These are phyloP conservation scores for Solanum pinnatisectum DNA, from an alignment of 257 asterid species.

Conservation along the genomic window DNA sequence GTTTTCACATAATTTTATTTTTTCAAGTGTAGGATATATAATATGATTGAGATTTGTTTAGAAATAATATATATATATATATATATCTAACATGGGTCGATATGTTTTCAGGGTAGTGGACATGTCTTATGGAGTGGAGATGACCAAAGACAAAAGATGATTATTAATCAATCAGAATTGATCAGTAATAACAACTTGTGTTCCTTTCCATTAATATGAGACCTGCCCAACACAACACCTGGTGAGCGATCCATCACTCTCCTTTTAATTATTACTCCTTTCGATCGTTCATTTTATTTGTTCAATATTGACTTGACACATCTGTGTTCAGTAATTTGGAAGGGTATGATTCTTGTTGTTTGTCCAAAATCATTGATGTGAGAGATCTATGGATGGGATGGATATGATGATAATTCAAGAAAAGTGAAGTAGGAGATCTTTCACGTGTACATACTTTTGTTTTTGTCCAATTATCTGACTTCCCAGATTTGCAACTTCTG, in stretches of 20 bases:
- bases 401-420: background rate
- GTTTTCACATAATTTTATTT: background rate
- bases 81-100: background rate
- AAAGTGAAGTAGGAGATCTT: background rate
- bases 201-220: slow-evolving; percentile 35
- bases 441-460: background rate
- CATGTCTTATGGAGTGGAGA: slow-evolving; percentile 47
- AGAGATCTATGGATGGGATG: background rate
- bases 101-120: slow-evolving; percentile 46
- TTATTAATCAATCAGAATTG: slow-evolving; percentile 34
- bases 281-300: no score
- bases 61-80: background rate
- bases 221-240: slow-evolving; percentile 20
- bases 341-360: background rate
- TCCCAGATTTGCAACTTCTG: background rate
- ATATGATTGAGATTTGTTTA: background rate
- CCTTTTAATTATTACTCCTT: background rate
- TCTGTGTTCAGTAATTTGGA: background rate
- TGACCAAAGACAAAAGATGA: slow-evolving; percentile 43
- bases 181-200: slow-evolving; percentile 23
- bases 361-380: background rate
- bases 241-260: slow-evolving; percentile 41
- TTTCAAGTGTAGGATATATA: background rate
- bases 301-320: no score
- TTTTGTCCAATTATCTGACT: background rate